Evolutionary conservation across 768 basidiomycete species (phyloP).

Genomic region (Tricholoma sp.): DNA sequence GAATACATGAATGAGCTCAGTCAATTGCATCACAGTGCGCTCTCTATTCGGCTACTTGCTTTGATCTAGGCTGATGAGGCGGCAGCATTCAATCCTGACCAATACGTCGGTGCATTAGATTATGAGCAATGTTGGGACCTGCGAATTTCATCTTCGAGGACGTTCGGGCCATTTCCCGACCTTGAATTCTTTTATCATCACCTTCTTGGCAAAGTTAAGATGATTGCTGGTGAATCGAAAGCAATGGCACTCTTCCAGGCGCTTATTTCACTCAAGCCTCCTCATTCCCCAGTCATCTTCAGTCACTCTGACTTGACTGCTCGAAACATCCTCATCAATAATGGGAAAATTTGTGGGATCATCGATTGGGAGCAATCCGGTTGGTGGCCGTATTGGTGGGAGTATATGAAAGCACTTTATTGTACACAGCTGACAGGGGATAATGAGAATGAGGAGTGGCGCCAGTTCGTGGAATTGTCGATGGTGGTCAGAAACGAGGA

Average conservation of each 20-base stretch:
- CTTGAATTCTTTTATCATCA: neutral
- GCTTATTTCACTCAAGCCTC: neutral
- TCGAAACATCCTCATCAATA: no score
- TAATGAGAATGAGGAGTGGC: no score
- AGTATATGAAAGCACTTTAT: no score
- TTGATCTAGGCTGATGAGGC: neutral
- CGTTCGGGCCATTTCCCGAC: neutral
- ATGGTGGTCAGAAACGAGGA: no score
- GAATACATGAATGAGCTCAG: neutral
- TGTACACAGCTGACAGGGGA: no score
- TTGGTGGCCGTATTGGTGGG: no score
- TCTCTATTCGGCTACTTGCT: neutral
- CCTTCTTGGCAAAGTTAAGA: neutral
- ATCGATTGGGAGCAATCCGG: no score
- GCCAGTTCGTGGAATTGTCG: no score
- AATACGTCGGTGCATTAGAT: neutral
- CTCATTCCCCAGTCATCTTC: no score
- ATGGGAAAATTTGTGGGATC: no score
- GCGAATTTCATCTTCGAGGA: neutral
- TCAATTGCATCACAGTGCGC: neutral
- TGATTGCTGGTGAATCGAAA: neutral
- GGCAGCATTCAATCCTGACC: neutral
- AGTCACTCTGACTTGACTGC: no score
- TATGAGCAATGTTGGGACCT: neutral
- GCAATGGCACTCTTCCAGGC: neutral